phyloP scores from a whole-genome alignment of 768 basidiomycete genomes.

The Lactarius akahatsu region DNA sequence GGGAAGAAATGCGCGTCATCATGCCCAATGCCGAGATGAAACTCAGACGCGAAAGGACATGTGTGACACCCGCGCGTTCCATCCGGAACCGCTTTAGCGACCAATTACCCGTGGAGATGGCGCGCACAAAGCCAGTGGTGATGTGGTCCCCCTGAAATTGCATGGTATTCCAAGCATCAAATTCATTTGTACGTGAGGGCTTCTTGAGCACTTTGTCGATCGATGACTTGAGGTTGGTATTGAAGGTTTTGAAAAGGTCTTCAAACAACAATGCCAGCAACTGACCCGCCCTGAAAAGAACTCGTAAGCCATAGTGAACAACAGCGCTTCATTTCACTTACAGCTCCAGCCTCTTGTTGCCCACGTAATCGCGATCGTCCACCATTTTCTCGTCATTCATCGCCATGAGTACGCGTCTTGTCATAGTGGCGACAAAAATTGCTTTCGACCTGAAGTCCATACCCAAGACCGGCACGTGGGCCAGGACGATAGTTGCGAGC shows the following conservation, averaged over 20 bases:
- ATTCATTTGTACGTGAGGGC: conserved; percentile 89
- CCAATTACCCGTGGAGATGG: conserved; percentile 99
- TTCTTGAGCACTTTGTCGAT: conserved; percentile 99
- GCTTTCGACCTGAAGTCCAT: conserved; percentile 92
- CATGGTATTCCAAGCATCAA: conserved; percentile 93
- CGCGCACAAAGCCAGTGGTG: conserved; percentile 92
- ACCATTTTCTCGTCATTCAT: conserved; percentile 97
- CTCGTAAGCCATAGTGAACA: conserved; percentile 3
- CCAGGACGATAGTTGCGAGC: conserved; percentile 94
- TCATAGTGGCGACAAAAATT: conserved; percentile 98
- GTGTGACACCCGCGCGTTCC: conserved; percentile 98
- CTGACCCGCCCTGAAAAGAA: conserved; percentile 76
- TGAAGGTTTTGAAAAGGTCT: conserved; percentile 98
- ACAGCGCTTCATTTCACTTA: conserved; percentile 42
- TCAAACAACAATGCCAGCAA: conserved; percentile 94
- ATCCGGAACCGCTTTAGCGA: conserved; percentile 98
- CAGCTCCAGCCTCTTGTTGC: conserved; percentile 98
- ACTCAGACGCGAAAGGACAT: conserved; percentile 90
- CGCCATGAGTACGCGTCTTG: conserved; percentile 91
- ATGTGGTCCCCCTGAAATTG: conserved; percentile 96
- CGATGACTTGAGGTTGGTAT: conserved; percentile 88
- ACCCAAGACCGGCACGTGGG: conserved; percentile 89
- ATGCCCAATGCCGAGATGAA: conserved; percentile 98
- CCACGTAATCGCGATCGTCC: conserved; percentile 98
- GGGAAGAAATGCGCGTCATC: conserved; percentile 99